Base-by-base conservation (phyloP, 2,329 filamentous ascomycete genomes). In the Zymoseptoria crescenta region DNA sequence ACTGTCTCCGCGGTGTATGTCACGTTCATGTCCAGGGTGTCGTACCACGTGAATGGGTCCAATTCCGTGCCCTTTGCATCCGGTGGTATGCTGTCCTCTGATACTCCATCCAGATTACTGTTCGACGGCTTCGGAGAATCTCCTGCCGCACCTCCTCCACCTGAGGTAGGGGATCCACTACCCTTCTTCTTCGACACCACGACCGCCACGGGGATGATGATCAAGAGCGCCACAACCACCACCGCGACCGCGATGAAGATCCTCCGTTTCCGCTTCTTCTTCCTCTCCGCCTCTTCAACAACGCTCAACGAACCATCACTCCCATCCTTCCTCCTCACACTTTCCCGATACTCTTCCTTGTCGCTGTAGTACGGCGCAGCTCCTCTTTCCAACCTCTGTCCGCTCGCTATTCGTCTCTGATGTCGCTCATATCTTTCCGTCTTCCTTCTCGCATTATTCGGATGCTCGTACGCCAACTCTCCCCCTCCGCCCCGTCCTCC, bases 1-100 rank as follows among this genome's bases (percentile, higher is more conserved):
- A 97, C 87, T 13, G 85, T 91, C 54, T 85, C 82, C 61, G 87
- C 84, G 0, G 94, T 99, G 72, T 95, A 99, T 0, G 94, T 97
- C 62, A 93, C 82, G 71, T 99, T 99, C 78, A 97, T 96, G 69
- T 92, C 91, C 0, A 80, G 82, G 0, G 92, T 96, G 67, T 95
- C 88, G 65, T 88, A 87, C 94, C 94, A 99, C 1, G 87, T 86
- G 73, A 91, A 96, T 0, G 94, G 94, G 70, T 99, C 92, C 20
- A 96, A 80, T 63, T 88, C 87, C 1, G 88, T 89, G 13, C 86
- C 90, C 73, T 83, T 85, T 68, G 84, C 91, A 62, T 80, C 80
- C 58, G 77, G 75, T 0, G 78, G 79, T 41, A 80, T 77, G 58
- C 72, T 73, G 60, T 72, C 69, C 21, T 76, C 69, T 10, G 75